These are phyloP conservation scores for Trametes pubescens DNA, from an alignment of 1,284 basidiomycete species.

Conservation along the genomic window DNA sequence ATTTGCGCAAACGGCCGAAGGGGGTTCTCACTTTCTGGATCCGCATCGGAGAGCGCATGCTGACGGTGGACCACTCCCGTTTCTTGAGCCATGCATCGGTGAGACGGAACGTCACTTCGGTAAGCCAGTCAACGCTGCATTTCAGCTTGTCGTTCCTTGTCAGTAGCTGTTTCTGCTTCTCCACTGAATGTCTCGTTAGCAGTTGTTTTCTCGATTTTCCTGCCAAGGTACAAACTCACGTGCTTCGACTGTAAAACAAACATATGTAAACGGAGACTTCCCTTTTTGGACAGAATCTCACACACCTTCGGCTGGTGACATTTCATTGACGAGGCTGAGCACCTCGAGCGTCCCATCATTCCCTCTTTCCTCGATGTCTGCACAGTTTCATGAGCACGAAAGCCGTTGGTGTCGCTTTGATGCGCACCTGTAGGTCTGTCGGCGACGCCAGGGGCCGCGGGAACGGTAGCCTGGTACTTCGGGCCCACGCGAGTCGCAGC, in stretches of 20 bases:
- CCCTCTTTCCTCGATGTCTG: constrained; percentile 66
- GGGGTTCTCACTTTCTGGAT: constrained; percentile 61
- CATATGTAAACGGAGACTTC: constrained; percentile 24
- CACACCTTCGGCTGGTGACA: constrained; percentile 72
- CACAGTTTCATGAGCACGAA: background rate
- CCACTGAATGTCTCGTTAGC: constrained; percentile 5
- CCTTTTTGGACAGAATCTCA: constrained; percentile 17
- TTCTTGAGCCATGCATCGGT: constrained; percentile 67
- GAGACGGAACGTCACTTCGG: constrained; percentile 73
- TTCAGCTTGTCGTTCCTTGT: constrained; percentile 57
- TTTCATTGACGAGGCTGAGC: constrained; percentile 65
- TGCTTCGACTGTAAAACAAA: constrained; percentile 29
- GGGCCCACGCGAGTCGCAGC: constrained; percentile 88
- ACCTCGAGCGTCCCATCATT: constrained; percentile 79
- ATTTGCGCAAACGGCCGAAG: background rate
- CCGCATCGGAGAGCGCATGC: constrained; percentile 65
- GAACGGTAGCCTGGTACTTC: constrained; percentile 82
- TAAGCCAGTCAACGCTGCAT: constrained; percentile 78
- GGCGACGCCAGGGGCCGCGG: constrained; percentile 56
- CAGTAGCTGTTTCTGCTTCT: constrained; percentile 16
- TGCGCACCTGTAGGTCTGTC: constrained; percentile 49
- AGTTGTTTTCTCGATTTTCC: background rate
- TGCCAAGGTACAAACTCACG: constrained; percentile 26
- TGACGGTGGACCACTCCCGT: constrained; percentile 63
- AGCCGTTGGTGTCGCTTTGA: no score